A percentile compares a stretch with the other conserved stretches of the same genome.
phyloP scores from a whole-genome alignment of 2,329 filamentous ascomycete genomes.

The Colletotrichum limetticola region DNA sequence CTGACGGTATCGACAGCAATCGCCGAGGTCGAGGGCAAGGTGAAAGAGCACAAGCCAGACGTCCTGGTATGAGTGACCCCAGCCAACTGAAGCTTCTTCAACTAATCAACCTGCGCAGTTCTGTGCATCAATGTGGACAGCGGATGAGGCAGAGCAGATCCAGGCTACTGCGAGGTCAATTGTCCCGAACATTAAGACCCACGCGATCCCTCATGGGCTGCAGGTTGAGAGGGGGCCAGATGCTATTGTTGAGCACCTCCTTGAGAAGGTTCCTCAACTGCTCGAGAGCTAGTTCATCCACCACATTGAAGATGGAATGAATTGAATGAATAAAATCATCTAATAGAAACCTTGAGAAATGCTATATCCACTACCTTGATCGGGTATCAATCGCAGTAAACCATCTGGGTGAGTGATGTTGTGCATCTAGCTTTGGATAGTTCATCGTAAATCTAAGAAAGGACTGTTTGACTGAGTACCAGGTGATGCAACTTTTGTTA shows the following conservation, averaged over 20 bases:
- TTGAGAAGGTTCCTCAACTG: constrained; percentile 50
- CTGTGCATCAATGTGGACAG: constrained; percentile 66
- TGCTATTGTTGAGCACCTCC: constrained; percentile 63
- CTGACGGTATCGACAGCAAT: constrained; percentile 53
- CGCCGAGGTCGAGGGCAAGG: constrained; percentile 64
- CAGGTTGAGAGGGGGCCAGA: constrained; percentile 64
- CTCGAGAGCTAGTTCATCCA: constrained; percentile 28
- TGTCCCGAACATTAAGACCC: constrained; percentile 59
- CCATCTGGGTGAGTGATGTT: no score
- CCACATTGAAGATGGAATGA: no score
- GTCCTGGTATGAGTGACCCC: constrained; percentile 39
- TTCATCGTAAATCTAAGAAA: no score
- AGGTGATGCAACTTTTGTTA: no score
- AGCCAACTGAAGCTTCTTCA: background rate
- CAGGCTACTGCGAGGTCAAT: constrained; percentile 54
- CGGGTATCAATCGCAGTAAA: no score
- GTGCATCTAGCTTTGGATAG: no score
- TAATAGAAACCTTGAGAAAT: no score
- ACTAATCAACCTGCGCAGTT: constrained; percentile 53
- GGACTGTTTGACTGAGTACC: no score
- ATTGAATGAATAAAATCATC: no score
- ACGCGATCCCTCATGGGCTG: constrained; percentile 64
- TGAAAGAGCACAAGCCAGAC: constrained; percentile 49
- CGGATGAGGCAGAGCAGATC: constrained; percentile 59
- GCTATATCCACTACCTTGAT: no score